Base-by-base conservation (phyloP, 129 eudicot species). In the Escallonia rubra region DNA sequence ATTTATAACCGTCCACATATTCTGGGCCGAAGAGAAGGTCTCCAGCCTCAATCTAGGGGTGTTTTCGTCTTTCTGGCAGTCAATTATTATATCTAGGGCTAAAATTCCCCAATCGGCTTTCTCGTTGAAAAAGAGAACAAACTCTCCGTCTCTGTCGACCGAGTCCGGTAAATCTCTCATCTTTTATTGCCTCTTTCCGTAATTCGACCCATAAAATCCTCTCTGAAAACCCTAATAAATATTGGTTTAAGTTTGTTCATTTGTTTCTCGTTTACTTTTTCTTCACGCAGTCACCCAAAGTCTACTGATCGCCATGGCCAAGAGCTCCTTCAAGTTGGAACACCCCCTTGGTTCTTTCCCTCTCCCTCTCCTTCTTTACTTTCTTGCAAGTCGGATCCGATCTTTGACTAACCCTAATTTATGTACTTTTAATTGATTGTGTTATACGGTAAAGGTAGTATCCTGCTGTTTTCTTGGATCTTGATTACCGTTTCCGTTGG, bases 321-420 rank as follows among this genome's bases (percentile, higher is more conserved):
- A 78, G 67, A 90, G 86, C 81, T 87, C 95, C 62, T 90, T 90
- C 89, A 87, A 86, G 81, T 57, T 81, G 68, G 95, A 87, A 74
- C 95, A 90, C 42, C 90, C 97, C 9, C 97, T 87, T 13, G 97
- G 97, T 87, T 68, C 45, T 51, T 58, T 72, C 49, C 51, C 7
- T 49, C 2, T 38, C 50, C 59, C 65, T 60, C 13, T 72, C 43
- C 63, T 47, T 61, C 1, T 50, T 4, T 6, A 3, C 13, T 10
- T 7, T 62, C 5, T 57, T 63, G 2, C 50, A 16, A 64, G 5
- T 45, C 55, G 43, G 43, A 69, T 51, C 49, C 44, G 65, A 50
- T 60, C 16, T 39, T 34, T 16, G 3, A 66, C 48, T 42, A 44
- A n/a, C n/a, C 10, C 34, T 61, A 15, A 55, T 4, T 41, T 34